Conservation (phyloP, 23 red algal species). For the Gracilaria vermiculophylla region DNA sequence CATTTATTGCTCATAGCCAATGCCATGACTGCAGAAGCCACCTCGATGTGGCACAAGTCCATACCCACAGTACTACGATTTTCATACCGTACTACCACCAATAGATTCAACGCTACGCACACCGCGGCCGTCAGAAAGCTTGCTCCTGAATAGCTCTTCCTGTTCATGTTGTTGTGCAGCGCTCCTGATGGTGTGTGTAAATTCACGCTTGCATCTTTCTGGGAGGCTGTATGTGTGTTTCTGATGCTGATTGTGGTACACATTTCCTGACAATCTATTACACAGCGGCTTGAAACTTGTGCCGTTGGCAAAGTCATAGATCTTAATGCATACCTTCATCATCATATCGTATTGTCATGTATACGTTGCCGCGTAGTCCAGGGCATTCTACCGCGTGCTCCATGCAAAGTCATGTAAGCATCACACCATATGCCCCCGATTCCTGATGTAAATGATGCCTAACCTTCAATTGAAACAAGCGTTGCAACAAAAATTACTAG, state of each 20-base stretch:
- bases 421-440: too few species aligned
- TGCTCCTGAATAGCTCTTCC: conserved; percentile 18
- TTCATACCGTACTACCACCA: conserved; percentile 31
- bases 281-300: neutral
- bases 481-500: neutral
- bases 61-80: conserved; percentile 36
- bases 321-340: neutral
- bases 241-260: neutral
- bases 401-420: neutral
- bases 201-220: neutral
- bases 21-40: conserved; percentile 53
- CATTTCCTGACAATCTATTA: neutral
- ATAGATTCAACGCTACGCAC: conserved; percentile 32
- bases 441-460: too few species aligned
- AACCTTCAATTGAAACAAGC: neutral
- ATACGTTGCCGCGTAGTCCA: too few species aligned
- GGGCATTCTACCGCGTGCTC: neutral
- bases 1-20: conserved; percentile 52
- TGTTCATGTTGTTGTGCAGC: neutral
- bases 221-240: neutral
- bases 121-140: conserved; percentile 15
- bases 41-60: conserved; percentile 22
- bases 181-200: neutral
- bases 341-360: neutral
- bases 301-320: neutral